These are phyloP conservation scores for Calonectria pseudoturangicola DNA, from an alignment of 2,329 filamentous ascomycete species.

Conservation along the genomic window DNA sequence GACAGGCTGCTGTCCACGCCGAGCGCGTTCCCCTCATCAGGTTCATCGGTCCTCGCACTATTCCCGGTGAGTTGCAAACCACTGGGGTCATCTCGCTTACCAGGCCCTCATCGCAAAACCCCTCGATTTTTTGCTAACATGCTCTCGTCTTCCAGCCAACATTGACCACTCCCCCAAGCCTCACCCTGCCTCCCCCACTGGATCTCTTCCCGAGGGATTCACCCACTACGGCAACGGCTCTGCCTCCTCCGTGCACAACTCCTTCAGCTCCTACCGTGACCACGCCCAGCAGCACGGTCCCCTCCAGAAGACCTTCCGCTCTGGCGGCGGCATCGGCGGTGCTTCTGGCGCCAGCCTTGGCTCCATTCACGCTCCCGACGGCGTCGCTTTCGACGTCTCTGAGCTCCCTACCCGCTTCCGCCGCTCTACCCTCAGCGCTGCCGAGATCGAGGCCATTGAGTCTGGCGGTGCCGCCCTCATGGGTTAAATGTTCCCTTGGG, in stretches of 20 bases:
- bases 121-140: constrained; percentile 45
- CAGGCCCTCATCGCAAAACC: background rate
- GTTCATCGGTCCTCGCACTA: constrained; percentile 76
- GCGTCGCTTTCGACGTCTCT: constrained; percentile 90
- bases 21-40: constrained; percentile 78
- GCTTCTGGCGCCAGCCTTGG: constrained; percentile 82
- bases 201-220: constrained; percentile 76
- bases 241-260: constrained; percentile 69
- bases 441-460: constrained; percentile 97
- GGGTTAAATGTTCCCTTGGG: constrained; percentile 59
- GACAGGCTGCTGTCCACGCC: constrained; percentile 75
- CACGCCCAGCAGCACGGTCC: constrained; percentile 87
- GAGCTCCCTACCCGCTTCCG: constrained; percentile 92
- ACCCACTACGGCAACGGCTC: constrained; percentile 58
- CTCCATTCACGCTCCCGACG: constrained; percentile 80
- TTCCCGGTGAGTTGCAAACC: constrained; percentile 69
- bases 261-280: constrained; percentile 86
- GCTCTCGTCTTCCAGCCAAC: constrained; percentile 68
- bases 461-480: constrained; percentile 85
- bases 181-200: constrained; percentile 82
- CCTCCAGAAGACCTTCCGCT: constrained; percentile 75
- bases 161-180: constrained; percentile 84
- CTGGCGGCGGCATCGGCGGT: constrained; percentile 72
- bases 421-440: constrained; percentile 81
- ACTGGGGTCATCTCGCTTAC: constrained; percentile 19